These are phyloP conservation scores for Candida chilensis DNA, from an alignment of 805 yeast species.

Conservation along the genomic window DNA sequence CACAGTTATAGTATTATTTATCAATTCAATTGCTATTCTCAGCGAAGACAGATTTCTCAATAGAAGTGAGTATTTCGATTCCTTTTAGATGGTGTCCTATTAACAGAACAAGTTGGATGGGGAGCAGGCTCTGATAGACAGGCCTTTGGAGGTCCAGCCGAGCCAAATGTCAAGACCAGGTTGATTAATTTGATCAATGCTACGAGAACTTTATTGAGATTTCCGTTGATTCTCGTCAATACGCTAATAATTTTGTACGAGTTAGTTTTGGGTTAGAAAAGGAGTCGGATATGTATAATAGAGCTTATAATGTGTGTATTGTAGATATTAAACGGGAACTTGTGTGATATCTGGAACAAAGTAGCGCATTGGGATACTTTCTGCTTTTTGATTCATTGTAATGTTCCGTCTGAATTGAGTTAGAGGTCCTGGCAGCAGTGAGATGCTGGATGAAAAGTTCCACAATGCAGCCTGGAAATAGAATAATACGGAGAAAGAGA, in stretches of 20 bases:
- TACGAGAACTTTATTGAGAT: conserved; percentile 46
- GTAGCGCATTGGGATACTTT: no score
- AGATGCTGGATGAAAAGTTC: no score
- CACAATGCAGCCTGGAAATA: no score
- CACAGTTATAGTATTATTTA: conserved; percentile 35
- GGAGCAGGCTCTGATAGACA: conserved; percentile 6
- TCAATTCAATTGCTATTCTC: conserved; percentile 49
- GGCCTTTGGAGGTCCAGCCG: conserved; percentile 5
- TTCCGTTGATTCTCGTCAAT: conserved; percentile 46
- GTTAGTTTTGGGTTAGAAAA: conserved; percentile 35
- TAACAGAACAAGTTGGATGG: conserved; percentile 12
- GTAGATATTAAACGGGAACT: no score
- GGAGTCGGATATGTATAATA: no score
- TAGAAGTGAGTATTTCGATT: conserved; percentile 30
- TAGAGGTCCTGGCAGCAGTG: no score
- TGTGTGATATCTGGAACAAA: no score
- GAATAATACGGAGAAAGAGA: no score
- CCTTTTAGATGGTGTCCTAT: conserved; percentile 22
- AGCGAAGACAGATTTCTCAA: conserved; percentile 54
- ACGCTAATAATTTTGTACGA: conserved; percentile 43
- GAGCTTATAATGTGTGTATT: no score
- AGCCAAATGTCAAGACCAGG: conserved; percentile 31
- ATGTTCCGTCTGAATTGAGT: no score
- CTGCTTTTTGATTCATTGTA: no score
- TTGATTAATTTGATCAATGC: conserved; percentile 47